These are phyloP conservation scores for Septoria petroselini DNA, from an alignment of 2,329 filamentous ascomycete genomes.

Conservation along the genomic window DNA sequence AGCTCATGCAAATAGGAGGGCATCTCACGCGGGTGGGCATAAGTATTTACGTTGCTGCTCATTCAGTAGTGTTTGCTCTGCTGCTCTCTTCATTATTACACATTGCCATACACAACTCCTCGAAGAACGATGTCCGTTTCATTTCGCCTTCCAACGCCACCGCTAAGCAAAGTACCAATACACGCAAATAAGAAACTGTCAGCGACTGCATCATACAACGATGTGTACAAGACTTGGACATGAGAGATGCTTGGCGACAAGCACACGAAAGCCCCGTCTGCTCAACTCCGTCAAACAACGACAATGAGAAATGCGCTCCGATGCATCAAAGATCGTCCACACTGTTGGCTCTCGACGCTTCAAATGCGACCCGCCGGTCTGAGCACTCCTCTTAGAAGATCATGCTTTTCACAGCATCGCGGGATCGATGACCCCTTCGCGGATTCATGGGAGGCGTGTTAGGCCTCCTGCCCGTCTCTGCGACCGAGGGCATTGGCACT, in stretches of 20 bases:
- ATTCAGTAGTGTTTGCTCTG: constrained; percentile 1
- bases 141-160: constrained; percentile 1
- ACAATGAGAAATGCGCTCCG: constrained; percentile 5
- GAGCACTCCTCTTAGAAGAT: constrained; percentile 34
- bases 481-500: constrained; percentile 18
- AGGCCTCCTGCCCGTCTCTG: constrained; percentile 22
- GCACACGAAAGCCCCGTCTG: constrained; percentile 7
- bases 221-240: constrained; percentile 12
- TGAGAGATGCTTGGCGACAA: constrained; percentile 18
- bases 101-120: constrained; percentile 1
- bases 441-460: constrained; percentile 37
- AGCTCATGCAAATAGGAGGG: background rate
- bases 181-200: constrained; percentile 8
- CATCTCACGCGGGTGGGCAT: background rate
- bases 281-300: constrained; percentile 9
- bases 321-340: constrained; percentile 17
- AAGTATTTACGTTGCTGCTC: constrained; percentile 3
- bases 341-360: constrained; percentile 2
- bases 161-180: constrained; percentile 5
- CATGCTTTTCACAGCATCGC: constrained; percentile 41
- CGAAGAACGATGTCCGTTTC: background rate
- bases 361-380: constrained; percentile 5
- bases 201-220: constrained; percentile 10
- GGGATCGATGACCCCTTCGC: constrained; percentile 31
- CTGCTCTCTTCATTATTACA: constrained; percentile 9